Evolutionary conservation across 352 stramenopile species (phyloP).

Genomic region (Thalassiosira livingstoniorum): DNA sequence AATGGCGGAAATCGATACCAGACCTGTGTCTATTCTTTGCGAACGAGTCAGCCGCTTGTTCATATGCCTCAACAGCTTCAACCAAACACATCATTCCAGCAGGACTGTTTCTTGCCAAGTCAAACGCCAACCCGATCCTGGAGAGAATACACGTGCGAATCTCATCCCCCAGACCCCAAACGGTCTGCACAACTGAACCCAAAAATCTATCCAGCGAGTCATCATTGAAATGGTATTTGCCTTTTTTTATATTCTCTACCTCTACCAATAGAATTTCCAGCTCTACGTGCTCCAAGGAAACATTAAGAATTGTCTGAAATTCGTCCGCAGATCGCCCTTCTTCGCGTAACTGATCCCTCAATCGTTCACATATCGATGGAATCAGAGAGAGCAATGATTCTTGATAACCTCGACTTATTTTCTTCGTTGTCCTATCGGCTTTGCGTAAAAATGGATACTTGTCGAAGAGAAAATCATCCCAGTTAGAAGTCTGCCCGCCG

Average conservation of each 20-base stretch:
- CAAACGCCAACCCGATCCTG: constrained; percentile 80
- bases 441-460: constrained; percentile 81
- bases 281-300: constrained; percentile 83
- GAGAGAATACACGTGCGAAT: constrained; percentile 81
- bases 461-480: constrained; percentile 76
- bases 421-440: constrained; percentile 79
- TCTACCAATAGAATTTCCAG: constrained; percentile 85
- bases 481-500: constrained; percentile 54
- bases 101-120: constrained; percentile 83
- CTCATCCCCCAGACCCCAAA: constrained; percentile 86
- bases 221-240: constrained; percentile 63
- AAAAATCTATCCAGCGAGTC: constrained; percentile 82
- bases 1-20: constrained; percentile 36
- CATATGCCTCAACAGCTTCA: constrained; percentile 84
- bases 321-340: constrained; percentile 82
- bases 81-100: constrained; percentile 84
- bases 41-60: constrained; percentile 75
- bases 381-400: constrained; percentile 85
- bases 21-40: constrained; percentile 66
- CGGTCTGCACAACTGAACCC: constrained; percentile 81
- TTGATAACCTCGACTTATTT: constrained; percentile 80
- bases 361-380: constrained; percentile 77
- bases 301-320: constrained; percentile 80
- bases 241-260: constrained; percentile 83
- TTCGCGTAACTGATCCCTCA: constrained; percentile 79